Evolutionary conservation across 129 eudicot genomes (phyloP).

Genomic region (Artemisia tridentata): DNA sequence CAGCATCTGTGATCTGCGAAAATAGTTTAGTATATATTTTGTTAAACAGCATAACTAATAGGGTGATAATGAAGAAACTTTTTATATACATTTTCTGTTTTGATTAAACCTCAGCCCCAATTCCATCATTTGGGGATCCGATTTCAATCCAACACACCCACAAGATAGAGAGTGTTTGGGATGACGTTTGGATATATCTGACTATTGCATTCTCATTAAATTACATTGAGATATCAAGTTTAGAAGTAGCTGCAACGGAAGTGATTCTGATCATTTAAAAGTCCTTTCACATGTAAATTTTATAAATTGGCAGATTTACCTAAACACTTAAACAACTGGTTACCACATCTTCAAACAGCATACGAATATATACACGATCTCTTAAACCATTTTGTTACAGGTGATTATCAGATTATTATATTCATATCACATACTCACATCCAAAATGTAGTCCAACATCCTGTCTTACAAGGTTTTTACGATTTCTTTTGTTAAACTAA

Average conservation of each 20-base stretch:
- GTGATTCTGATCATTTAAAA: background rate
- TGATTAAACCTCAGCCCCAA: no score
- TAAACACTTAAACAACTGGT: background rate
- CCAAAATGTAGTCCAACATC: no score
- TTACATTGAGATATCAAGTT: no score
- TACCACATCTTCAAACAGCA: background rate
- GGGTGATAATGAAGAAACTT: background rate
- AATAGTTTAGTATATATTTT: background rate
- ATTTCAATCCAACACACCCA: no score
- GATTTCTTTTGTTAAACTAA: no score
- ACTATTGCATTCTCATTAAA: background rate
- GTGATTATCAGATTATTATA: no score
- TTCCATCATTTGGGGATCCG: no score
- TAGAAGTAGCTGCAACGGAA: background rate
- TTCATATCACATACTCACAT: no score
- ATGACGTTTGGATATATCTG: background rate
- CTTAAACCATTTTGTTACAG: background rate
- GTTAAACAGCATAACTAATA: background rate
- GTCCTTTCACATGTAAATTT: background rate
- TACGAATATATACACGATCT: background rate
- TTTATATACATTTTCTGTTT: background rate
- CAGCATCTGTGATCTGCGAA: slow-evolving; percentile 88
- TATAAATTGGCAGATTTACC: background rate
- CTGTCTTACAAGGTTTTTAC: no score
- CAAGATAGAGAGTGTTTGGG: background rate